Percentiles rank a stretch among this genome's conserved stretches.
Evolutionary conservation across 2,329 filamentous ascomycete genomes (phyloP).

Genomic region (Penicillium freii): DNA sequence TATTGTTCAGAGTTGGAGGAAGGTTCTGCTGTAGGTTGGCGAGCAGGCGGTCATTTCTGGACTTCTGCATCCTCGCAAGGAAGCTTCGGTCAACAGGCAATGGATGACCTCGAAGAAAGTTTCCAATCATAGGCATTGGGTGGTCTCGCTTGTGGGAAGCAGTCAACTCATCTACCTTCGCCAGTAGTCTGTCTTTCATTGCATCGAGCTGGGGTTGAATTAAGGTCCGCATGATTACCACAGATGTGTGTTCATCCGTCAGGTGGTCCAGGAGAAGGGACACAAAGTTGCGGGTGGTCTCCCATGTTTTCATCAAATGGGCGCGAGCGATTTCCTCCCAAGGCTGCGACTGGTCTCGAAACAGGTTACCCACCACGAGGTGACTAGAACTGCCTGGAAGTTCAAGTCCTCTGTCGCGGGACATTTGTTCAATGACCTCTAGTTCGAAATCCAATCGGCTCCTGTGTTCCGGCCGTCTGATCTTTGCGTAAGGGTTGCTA

Average conservation of each 20-base stretch:
- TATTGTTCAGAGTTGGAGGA: too few relatives aligned
- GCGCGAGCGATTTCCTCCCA: slow-evolving; percentile 32
- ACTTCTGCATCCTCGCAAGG: slow-evolving; percentile 9
- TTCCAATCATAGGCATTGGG: slow-evolving; percentile 20
- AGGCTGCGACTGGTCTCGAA: slow-evolving; percentile 20
- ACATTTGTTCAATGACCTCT: not conserved
- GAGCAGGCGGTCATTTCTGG: slow-evolving; percentile 10
- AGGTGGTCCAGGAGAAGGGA: slow-evolving; percentile 25
- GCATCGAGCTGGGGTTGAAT: slow-evolving; percentile 26
- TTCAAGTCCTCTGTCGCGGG: not conserved
- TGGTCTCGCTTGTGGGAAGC: slow-evolving; percentile 22
- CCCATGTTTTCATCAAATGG: slow-evolving; percentile 28
- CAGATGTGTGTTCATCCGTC: slow-evolving; percentile 23
- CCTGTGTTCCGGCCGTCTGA: not conserved
- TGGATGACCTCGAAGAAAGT: not conserved
- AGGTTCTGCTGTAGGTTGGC: not conserved
- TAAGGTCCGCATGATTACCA: slow-evolving; percentile 16
- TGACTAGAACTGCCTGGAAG: not conserved
- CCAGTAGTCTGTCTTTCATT: slow-evolving; percentile 15
- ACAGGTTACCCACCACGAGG: not conserved
- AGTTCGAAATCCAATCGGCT: not conserved
- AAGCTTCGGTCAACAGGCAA: not conserved
- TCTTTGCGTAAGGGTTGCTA: not conserved
- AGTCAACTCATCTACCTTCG: slow-evolving; percentile 27
- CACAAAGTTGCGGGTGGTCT: slow-evolving; percentile 22